Evolutionary conservation across 192 early-diverging fungal genomes (phyloP).

Genomic region (Umbelopsis isabellina): DNA sequence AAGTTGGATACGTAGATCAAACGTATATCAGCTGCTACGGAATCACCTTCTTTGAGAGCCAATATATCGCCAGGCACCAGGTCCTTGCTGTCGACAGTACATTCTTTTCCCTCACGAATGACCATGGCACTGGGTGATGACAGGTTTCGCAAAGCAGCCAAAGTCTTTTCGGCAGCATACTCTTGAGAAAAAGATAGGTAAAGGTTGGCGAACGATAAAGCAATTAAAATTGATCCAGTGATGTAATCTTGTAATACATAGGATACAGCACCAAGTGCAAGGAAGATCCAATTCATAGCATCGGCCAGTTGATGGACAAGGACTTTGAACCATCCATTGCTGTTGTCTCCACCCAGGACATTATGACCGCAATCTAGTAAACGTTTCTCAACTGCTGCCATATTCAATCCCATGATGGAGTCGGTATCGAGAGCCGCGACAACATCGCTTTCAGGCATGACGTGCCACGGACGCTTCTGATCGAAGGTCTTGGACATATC

Average conservation of each 20-base stretch:
- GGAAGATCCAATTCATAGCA: constrained; percentile 64
- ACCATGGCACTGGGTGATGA: constrained; percentile 86
- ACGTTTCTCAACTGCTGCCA: constrained; percentile 42
- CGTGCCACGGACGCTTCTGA: constrained; percentile 10
- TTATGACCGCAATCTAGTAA: constrained; percentile 56
- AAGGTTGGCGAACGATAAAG: constrained; percentile 85
- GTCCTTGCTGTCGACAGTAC: constrained; percentile 71
- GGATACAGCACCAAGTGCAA: constrained; percentile 45
- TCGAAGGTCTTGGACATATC: constrained; percentile 9
- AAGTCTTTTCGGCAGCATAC: constrained; percentile 90
- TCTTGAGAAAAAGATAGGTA: constrained; percentile 94
- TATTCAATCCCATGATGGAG: constrained; percentile 42
- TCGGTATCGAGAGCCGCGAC: constrained; percentile 36
- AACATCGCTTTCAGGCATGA: not conserved
- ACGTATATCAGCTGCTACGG: constrained; percentile 87
- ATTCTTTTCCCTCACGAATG: constrained; percentile 81
- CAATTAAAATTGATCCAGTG: constrained; percentile 71
- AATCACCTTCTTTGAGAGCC: constrained; percentile 90
- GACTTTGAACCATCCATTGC: constrained; percentile 63
- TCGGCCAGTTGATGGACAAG: constrained; percentile 66
- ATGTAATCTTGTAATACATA: constrained; percentile 67
- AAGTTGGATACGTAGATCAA: constrained; percentile 85
- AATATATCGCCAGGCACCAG: constrained; percentile 91
- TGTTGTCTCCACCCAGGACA: constrained; percentile 63
- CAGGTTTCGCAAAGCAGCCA: constrained; percentile 87